A percentile compares a stretch with the other conserved stretches of the same genome.
These are phyloP conservation scores for Ogataea hybrid DNA, from an alignment of 1,139 yeast species.

Conservation along the genomic window DNA sequence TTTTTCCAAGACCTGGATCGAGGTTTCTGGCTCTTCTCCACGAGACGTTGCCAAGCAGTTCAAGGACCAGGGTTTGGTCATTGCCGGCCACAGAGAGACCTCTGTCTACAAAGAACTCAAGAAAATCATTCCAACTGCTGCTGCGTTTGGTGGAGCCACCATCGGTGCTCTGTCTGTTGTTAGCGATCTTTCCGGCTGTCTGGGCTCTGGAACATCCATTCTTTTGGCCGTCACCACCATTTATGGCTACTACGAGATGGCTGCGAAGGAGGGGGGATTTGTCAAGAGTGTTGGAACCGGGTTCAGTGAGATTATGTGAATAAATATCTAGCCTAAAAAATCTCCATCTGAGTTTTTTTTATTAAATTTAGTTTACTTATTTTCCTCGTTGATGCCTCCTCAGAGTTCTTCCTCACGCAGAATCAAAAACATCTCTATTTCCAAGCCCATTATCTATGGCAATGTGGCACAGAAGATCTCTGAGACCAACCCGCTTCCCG, in stretches of 20 bases:
- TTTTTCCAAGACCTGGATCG: conserved; percentile 98
- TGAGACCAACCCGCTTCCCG: conserved; percentile 53
- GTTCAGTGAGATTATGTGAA: conserved; percentile 38
- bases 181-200: conserved; percentile 89
- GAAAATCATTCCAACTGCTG: conserved; percentile 94
- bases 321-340: neutral
- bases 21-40: conserved; percentile 95
- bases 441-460: conserved; percentile 87
- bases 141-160: conserved; percentile 97
- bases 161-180: conserved; percentile 95
- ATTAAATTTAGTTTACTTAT: neutral
- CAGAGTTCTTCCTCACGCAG: conserved; percentile 30
- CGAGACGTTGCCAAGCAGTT: conserved; percentile 96
- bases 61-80: conserved; percentile 94
- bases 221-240: conserved; percentile 95
- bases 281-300: conserved; percentile 55
- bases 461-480: conserved; percentile 60
- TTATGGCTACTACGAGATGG: conserved; percentile 93
- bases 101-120: conserved; percentile 93
- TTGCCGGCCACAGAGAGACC: conserved; percentile 95
- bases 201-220: conserved; percentile 95
- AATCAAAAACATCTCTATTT: conserved; percentile 62
- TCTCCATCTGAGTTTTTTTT: neutral
- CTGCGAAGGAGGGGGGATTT: conserved; percentile 92
- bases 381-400: conserved; percentile 30